These are phyloP conservation scores for Choanephora cucurbitarum DNA, from an alignment of 371 early-diverging fungal genomes.

Conservation along the genomic window DNA sequence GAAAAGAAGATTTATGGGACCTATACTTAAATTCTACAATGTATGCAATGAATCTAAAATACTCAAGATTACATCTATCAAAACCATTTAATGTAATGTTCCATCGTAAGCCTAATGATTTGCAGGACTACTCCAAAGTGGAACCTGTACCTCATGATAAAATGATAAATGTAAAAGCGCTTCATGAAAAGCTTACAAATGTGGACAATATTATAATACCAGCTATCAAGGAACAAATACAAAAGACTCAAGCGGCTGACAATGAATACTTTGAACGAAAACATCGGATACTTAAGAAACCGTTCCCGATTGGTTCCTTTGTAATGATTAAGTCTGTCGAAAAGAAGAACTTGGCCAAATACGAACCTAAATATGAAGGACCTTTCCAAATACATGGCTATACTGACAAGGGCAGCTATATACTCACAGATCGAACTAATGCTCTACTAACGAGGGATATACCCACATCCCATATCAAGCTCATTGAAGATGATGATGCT, in stretches of 20 bases:
- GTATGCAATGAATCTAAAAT: slow-evolving; percentile 9
- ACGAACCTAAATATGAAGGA: slow-evolving; percentile 4
- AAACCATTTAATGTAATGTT: slow-evolving; percentile 15
- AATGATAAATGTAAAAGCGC: not conserved
- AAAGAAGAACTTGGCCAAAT: not conserved
- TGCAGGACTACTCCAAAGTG: slow-evolving; percentile 4
- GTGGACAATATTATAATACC: not conserved
- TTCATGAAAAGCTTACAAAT: not conserved
- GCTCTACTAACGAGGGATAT: not conserved
- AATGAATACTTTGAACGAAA: slow-evolving; percentile 9
- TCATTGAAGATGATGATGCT: not conserved
- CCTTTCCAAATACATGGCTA: slow-evolving; percentile 3
- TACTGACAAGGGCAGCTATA: slow-evolving; percentile 6
- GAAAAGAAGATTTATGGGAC: slow-evolving; percentile 10
- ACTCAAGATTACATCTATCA: slow-evolving; percentile 8
- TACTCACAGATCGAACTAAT: slow-evolving; percentile 1
- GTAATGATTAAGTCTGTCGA: slow-evolving; percentile 10
- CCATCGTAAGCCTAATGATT: slow-evolving; percentile 5
- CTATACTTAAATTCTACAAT: not conserved
- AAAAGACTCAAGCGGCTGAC: slow-evolving; percentile 1
- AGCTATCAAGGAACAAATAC: slow-evolving; percentile 8
- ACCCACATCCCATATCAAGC: slow-evolving; percentile 9
- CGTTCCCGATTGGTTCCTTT: slow-evolving; percentile 1
- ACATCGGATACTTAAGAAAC: not conserved
- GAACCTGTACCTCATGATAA: not conserved